These are phyloP conservation scores for Hyphopichia homilentoma DNA, from an alignment of 805 yeast genomes.

Conservation along the genomic window DNA sequence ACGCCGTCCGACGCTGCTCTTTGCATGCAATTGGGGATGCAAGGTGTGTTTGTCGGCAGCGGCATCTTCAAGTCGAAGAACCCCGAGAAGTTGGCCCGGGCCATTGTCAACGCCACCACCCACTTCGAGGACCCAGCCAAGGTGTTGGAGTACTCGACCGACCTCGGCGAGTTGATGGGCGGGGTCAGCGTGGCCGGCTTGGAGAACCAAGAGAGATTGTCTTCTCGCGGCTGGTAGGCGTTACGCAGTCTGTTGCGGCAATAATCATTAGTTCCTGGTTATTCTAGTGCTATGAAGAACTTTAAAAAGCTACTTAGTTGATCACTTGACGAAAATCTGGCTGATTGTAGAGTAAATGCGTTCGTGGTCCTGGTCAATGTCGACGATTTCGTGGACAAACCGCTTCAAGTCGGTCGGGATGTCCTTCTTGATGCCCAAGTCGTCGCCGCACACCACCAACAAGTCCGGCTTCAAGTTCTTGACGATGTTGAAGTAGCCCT, in stretches of 20 bases:
- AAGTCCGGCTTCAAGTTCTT: constrained; percentile 40
- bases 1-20: constrained; percentile 87
- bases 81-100: constrained; percentile 70
- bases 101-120: constrained; percentile 79
- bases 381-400: constrained; percentile 35
- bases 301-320: too few species aligned
- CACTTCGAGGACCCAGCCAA: constrained; percentile 58
- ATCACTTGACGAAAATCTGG: constrained; percentile 1
- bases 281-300: too few species aligned
- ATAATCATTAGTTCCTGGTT: too few species aligned
- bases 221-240: constrained; percentile 55
- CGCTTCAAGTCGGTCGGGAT: constrained; percentile 33
- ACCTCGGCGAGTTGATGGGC: constrained; percentile 73
- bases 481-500: constrained; percentile 36
- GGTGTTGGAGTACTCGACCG: constrained; percentile 62
- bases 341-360: constrained; percentile 11
- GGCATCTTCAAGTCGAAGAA: constrained; percentile 74
- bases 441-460: constrained; percentile 38
- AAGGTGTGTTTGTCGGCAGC: constrained; percentile 41
- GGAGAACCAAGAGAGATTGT: constrained; percentile 41
- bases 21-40: constrained; percentile 49
- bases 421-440: constrained; percentile 30
- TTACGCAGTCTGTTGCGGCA: too few species aligned
- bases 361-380: constrained; percentile 20
- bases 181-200: constrained; percentile 60